Evolutionary conservation across 768 basidiomycete genomes (phyloP), one percentile per base, ranked within the genome.

Genomic region (Sarcodon aspratus): DNA sequence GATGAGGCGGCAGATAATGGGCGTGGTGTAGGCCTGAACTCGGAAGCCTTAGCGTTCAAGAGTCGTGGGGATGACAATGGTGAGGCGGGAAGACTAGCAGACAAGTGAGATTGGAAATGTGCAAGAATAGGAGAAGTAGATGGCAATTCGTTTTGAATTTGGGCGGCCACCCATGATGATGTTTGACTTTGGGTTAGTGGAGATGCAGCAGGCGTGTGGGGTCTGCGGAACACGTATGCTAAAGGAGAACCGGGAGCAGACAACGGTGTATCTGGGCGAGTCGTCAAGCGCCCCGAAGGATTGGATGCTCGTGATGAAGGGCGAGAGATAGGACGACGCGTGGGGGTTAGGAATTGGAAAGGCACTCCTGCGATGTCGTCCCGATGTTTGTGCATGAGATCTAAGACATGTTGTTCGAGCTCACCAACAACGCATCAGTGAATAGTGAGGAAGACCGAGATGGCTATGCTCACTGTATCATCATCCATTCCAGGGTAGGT

Each of bases 311-410:
- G 75, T 44, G 87, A 90, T 35, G 85, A 87, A 12, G 86, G 85
- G 9, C 86, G 78, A 9, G 86, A 88, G 46, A 83, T 74, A 32
- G 86, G 87, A 15, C 86, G 78, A 52, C 82, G 74, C 33, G 81
- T 85, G 17, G 85, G 84, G 5, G 85, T 90, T 45, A 91, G 70
- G 66, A 84, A 87, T 49, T 89, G 68, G 61, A 91, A 91, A 0
- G 87, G 86, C 6, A 88, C 82, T 15, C 85, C 84, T 10, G 82
- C 79, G 36, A 84, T 69, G 69, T 89, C 83, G 73, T 95, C 92
- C 52, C 80, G 75, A 63, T 93, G 88, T 66, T 87, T 85, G 68
- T 97, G 94, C 94, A 97, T 96, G 53, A 96, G 76, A 60, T 95
- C 91, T 15, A 97, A 71, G 50, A 93, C 88, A 61, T 82, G 79